Evolutionary conservation across 129 eudicot species (phyloP), one percentile per base, ranked within the genome.

Genomic region (Saposhnikovia divaricata): DNA sequence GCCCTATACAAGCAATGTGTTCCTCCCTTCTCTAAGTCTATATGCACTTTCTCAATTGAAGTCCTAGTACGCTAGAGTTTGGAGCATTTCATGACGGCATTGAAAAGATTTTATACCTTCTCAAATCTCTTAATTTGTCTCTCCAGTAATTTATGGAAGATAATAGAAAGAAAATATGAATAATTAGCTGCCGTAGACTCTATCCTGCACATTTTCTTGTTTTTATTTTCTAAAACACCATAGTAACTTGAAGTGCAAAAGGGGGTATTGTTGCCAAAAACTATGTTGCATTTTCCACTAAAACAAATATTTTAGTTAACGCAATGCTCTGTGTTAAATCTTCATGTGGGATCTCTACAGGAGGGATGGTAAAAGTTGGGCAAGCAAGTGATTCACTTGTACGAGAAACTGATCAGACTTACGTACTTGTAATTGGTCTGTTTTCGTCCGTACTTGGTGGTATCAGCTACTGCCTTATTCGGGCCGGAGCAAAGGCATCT

Each of bases 401-500:
- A 37, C 85, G 82, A 68, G 88, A 85, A 80, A 66, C 53, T 57
- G 31, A 74, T 51, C 88, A 90, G 37, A 82, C 79, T 72, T 85
- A 82, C 82, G 89, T 89, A 4, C 84, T 86, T 86, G 40, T 88
- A 43, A 72, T 88, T 80, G 92, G 92, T 82, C 80, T 89, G 74
- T 72, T 88, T 61, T 88, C 96, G 69, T 85, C 96, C 38, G 25
- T 87, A 79, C 86, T 89, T 83, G 89, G 88, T 80, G 96, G 96
- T 78, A 84, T 84, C 19, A 85, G 87, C 82, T 87, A 85, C 85
- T 90, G 96, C 88, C 80, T 90, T 74, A 55, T 87, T 68, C 85
- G 92, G 75, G 89, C 96, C 44, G 96, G 87, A 85, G 91, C 96
- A 74, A 90, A 90, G 86, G 87, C 92, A 73, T 87, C 92, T 83